Evolutionary conservation across 1,139 yeast genomes (phyloP), one percentile per base, ranked within the genome.

Genomic region (Hemisphaericaspora lyxosophila): DNA sequence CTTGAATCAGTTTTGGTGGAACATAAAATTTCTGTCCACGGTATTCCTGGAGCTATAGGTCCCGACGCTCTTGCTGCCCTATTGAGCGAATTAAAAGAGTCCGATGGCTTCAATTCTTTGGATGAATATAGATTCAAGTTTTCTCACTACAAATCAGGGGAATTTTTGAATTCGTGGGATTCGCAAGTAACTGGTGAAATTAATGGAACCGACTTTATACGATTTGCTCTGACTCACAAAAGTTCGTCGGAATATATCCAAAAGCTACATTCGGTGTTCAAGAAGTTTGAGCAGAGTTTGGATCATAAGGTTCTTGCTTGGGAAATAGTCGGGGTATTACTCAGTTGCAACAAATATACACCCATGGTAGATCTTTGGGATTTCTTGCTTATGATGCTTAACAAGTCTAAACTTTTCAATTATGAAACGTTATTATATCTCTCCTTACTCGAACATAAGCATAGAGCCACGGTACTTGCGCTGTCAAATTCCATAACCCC

Each of bases 121-220:
- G 39, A 38, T 18, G 36, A 37, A 8, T 47, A 45, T 30, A 33
- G 53, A 23, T 13, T 9, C 4, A 33, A 37, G n/a, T 49, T 49
- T 16, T 33, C 36, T 23, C 43, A 58, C 38, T 55, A 50, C 48
- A 64, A 63, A 38, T 60, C 72, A 2, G 62, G 65, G 0, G 62
- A 64, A 25, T 55, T 55, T 47, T 49, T 66, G 20, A 67, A 61
- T 36, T 62, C 64, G 37, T 57, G 59, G 28, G 62, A 62, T 14
- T 24, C 41, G 1, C 47, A 45, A 26, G 17, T 34, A n/a, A n/a
- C 20, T 5, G 29, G 27, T 9, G 32, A 36, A 22, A 17, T 39
- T n/a, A 32, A 34, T 7, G 38, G 36, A 7, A 32, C 25, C n/a
- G 34, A 35, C 13, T 42, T 29, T 22, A 30, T 42, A 4, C 18